Percentiles rank a stretch among this genome's conserved stretches.
Evolutionary conservation across 108 stramenopile genomes (phyloP).

Genomic region (Skeletonema marinoi): DNA sequence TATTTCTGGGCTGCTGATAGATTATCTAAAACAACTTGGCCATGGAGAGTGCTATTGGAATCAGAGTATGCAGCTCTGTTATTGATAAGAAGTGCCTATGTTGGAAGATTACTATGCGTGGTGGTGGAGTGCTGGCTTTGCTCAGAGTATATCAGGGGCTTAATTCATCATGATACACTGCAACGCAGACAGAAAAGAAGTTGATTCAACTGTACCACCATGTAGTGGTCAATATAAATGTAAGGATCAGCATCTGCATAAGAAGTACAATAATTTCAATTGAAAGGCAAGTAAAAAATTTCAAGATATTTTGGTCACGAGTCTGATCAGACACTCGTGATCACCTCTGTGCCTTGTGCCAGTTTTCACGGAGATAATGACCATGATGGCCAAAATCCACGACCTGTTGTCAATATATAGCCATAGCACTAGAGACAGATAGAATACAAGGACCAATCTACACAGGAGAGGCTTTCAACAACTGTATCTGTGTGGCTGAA

Average conservation of each 20-base stretch:
- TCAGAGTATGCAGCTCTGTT: conserved; percentile 7
- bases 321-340: no score
- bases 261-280: no score
- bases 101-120: conserved; percentile 24
- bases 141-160: conserved; percentile 19
- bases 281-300: no score
- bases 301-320: no score
- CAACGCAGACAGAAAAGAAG: conserved; percentile 2
- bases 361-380: no score
- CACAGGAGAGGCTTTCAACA: no score
- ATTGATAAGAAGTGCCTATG: conserved; percentile 25
- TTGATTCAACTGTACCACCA: background rate
- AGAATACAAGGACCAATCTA: no score
- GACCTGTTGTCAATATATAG: no score
- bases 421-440: no score
- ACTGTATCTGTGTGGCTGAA: no score
- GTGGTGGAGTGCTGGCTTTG: conserved; percentile 46
- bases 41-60: conserved; percentile 3
- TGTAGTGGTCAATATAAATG: background rate
- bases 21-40: conserved; percentile 18
- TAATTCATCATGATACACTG: conserved; percentile 5
- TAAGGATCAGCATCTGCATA: background rate
- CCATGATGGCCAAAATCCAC: no score
- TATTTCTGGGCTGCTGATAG: conserved; percentile 35
- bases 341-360: no score